Percentiles rank a stretch among this genome's conserved stretches.
phyloP scores from a whole-genome alignment of 2,329 filamentous ascomycete genomes.

The Neodidymelliopsis sp. region DNA sequence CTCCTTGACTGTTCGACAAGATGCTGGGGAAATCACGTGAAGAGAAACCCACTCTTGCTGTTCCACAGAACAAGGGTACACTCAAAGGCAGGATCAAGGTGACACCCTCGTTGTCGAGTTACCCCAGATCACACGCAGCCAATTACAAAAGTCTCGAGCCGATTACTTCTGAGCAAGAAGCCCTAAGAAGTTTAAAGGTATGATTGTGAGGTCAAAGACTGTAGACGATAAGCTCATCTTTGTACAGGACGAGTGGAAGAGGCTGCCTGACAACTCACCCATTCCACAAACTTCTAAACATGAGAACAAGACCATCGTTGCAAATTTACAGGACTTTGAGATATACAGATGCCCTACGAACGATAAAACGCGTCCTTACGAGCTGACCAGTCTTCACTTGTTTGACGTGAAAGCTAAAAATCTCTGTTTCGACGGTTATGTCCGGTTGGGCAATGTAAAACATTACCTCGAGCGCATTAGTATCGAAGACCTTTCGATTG shows the following conservation, averaged over 20 bases:
- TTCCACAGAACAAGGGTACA: too few relatives aligned
- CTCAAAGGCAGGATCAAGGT: background rate
- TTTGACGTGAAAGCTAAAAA: conserved; percentile 27
- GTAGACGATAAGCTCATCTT: background rate
- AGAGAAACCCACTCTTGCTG: too few relatives aligned
- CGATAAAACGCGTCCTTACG: conserved; percentile 9
- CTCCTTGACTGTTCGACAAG: too few relatives aligned
- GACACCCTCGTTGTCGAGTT: conserved; percentile 5
- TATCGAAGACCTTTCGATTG: conserved; percentile 69
- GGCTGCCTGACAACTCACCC: background rate
- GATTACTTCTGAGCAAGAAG: conserved; percentile 15
- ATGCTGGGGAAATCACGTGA: too few relatives aligned
- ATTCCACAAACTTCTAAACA: conserved; percentile 6
- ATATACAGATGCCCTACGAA: conserved; percentile 28
- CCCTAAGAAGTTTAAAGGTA: conserved; percentile 19
- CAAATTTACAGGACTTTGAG: conserved; percentile 36
- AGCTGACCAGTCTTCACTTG: conserved; percentile 29
- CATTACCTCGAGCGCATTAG: conserved; percentile 64
- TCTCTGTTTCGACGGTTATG: conserved; percentile 37
- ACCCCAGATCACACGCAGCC: conserved; percentile 19
- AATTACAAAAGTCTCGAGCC: conserved; percentile 20
- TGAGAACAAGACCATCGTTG: conserved; percentile 16
- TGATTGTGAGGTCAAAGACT: background rate
- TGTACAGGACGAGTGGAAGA: conserved; percentile 12
- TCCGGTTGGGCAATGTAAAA: conserved; percentile 55